Percentiles rank a stretch among this genome's conserved stretches.
Evolutionary conservation across 2,329 filamentous ascomycete genomes (phyloP).

Genomic region (Talaromyces atroroseus): DNA sequence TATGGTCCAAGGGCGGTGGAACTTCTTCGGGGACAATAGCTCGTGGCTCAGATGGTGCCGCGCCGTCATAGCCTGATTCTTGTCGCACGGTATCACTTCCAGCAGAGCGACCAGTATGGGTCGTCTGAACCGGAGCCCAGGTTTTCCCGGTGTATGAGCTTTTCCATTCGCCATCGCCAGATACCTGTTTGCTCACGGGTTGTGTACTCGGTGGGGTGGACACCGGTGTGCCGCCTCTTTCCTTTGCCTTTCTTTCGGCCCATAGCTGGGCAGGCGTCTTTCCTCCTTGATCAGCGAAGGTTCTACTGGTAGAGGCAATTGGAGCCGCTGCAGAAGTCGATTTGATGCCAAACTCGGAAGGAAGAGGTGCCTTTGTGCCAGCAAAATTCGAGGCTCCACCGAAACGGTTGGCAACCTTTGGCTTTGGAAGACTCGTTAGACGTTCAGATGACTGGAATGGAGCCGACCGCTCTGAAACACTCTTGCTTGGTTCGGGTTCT

Average conservation of each 20-base stretch:
- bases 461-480: conserved; percentile 68
- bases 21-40: conserved; percentile 16
- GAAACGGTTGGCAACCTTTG: conserved; percentile 90
- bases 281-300: conserved; percentile 88
- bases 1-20: conserved; percentile 58
- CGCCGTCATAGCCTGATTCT: conserved; percentile 55
- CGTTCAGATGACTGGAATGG: conserved; percentile 69
- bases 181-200: conserved; percentile 39
- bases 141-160: conserved; percentile 85
- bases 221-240: conserved; percentile 42
- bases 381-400: conserved; percentile 65
- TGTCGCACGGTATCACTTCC: conserved; percentile 53
- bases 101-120: conserved; percentile 61
- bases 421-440: conserved; percentile 83
- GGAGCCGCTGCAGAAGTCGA: conserved; percentile 51
- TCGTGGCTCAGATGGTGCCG: conserved; percentile 44
- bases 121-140: conserved; percentile 79
- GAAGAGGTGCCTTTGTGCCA: conserved; percentile 84
- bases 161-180: conserved; percentile 73
- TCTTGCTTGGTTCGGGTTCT: conserved; percentile 50
- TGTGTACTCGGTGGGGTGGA: background rate
- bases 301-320: conserved; percentile 77
- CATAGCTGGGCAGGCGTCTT: conserved; percentile 96
- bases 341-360: conserved; percentile 61
- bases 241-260: conserved; percentile 92